Conservation (phyloP, 2,329 filamentous ascomycete genomes). For the Waltergamsia citrina region DNA sequence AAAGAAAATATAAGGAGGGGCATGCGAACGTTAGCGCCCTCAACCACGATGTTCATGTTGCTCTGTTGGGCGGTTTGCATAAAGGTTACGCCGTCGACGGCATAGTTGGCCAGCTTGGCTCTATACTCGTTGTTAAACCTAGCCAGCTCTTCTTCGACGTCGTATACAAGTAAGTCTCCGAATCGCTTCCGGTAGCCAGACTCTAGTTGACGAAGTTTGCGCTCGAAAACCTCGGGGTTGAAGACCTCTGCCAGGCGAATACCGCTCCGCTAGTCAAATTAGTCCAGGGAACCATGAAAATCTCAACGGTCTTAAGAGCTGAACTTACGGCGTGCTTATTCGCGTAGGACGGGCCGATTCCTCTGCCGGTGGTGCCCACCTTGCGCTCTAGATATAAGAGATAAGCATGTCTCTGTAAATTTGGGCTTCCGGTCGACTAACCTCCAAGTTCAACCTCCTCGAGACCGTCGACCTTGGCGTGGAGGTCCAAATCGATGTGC, state of each 20-base stretch:
- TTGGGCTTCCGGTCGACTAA: background rate
- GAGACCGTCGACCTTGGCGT: constrained; percentile 59
- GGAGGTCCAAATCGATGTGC: constrained; percentile 56
- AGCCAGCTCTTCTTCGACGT: constrained; percentile 60
- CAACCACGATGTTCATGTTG: constrained; percentile 53
- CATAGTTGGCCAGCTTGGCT: constrained; percentile 45
- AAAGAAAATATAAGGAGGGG: constrained; percentile 6
- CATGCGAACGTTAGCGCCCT: constrained; percentile 42
- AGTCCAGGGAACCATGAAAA: background rate
- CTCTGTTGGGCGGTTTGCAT: constrained; percentile 51
- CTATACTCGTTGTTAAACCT: constrained; percentile 52
- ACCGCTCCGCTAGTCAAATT: constrained; percentile 53
- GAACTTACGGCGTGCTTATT: constrained; percentile 3
- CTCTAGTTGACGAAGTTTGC: constrained; percentile 52
- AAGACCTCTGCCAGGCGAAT: constrained; percentile 61
- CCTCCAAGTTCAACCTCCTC: constrained; percentile 46
- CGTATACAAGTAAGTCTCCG: constrained; percentile 54
- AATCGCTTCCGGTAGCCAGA: constrained; percentile 55
- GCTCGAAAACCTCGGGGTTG: constrained; percentile 54
- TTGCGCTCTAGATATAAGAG: constrained; percentile 1
- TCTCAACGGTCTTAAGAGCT: background rate
- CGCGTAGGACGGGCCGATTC: constrained; percentile 5
- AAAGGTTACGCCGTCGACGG: constrained; percentile 58
- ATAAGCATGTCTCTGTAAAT: background rate
- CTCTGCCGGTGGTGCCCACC: constrained; percentile 4